A percentile compares a stretch with the other conserved stretches of the same genome.
Evolutionary conservation across 2,329 filamentous ascomycete species (phyloP).

Genomic region (Eutypa lata): DNA sequence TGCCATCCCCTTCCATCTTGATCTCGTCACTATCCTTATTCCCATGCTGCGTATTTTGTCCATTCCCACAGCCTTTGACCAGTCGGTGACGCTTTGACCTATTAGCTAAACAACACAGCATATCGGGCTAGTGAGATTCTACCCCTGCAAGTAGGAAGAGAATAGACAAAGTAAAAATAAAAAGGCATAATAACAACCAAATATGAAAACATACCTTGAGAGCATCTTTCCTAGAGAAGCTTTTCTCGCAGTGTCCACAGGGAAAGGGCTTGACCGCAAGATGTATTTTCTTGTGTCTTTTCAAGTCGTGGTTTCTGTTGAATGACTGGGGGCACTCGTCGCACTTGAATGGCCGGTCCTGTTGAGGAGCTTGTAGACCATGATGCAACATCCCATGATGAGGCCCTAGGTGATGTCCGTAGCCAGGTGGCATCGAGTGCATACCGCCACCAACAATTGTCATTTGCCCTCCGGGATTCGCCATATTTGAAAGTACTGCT

Average conservation of each 20-base stretch:
- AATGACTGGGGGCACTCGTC: conserved; percentile 91
- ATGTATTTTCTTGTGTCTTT: conserved; percentile 93
- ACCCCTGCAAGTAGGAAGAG: not conserved
- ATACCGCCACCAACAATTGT: conserved; percentile 61
- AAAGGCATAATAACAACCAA: not conserved
- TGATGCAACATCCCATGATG: conserved; percentile 57
- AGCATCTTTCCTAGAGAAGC: conserved; percentile 93
- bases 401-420: conserved; percentile 46
- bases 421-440: conserved; percentile 50
- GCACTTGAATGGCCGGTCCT: conserved; percentile 91
- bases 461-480: conserved; percentile 70
- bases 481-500: conserved; percentile 74
- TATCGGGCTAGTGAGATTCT: not conserved
- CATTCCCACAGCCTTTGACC: conserved; percentile 60
- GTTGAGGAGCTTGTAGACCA: conserved; percentile 46
- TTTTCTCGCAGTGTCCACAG: conserved; percentile 89
- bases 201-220: conserved; percentile 71
- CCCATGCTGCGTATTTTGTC: conserved; percentile 21
- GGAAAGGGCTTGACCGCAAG: conserved; percentile 94
- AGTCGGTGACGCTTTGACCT: conserved; percentile 55
- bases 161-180: not conserved
- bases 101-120: conserved; percentile 10
- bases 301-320: conserved; percentile 93
- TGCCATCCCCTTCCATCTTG: not conserved
- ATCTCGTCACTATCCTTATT: not conserved